phyloP scores from a whole-genome alignment of 352 stramenopile species.

The Thraustochytrium striatum region DNA sequence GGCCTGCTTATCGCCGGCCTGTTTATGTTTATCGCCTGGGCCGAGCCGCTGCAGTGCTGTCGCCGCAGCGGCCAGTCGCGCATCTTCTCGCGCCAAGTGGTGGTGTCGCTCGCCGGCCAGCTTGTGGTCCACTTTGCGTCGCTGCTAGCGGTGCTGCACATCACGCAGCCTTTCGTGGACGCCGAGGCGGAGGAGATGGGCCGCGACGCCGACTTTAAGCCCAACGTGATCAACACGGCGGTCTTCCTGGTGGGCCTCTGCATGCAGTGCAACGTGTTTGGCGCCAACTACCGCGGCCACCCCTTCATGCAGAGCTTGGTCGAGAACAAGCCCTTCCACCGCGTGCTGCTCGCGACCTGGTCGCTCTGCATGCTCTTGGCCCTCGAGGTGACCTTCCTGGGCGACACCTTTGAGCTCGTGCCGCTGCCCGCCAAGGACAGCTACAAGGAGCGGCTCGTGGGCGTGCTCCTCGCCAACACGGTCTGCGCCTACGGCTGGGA shows the following conservation, averaged over 20 bases:
- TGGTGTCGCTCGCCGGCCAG: conserved; percentile 87
- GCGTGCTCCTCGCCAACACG: conserved; percentile 31
- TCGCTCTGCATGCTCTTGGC: conserved; percentile 33
- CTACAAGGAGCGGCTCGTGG: not conserved
- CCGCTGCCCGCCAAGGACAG: conserved; percentile 64
- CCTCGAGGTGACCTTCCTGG: conserved; percentile 71
- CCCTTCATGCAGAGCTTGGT: conserved; percentile 97
- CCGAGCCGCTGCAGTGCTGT: conserved; percentile 86
- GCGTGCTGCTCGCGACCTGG: conserved; percentile 66
- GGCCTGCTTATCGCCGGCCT: conserved; percentile 67
- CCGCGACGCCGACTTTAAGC: conserved; percentile 88
- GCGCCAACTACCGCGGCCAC: conserved; percentile 95
- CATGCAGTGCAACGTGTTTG: conserved; percentile 92
- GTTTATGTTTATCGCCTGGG: conserved; percentile 79
- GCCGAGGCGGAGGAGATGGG: conserved; percentile 62
- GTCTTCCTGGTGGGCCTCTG: conserved; percentile 94
- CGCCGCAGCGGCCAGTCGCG: no score
- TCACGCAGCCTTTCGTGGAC: conserved; percentile 81
- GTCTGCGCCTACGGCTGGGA: conserved; percentile 28
- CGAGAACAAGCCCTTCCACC: conserved; percentile 91
- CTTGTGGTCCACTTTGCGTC: conserved; percentile 88
- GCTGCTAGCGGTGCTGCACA: conserved; percentile 84
- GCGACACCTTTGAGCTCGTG: conserved; percentile 84
- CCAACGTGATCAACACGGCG: conserved; percentile 95
- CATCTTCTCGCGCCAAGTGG: conserved; percentile 88